Evolutionary conservation across 352 stramenopile species (phyloP), one percentile per base, ranked within the genome.

Genomic region (Pythium aphanidermatum): DNA sequence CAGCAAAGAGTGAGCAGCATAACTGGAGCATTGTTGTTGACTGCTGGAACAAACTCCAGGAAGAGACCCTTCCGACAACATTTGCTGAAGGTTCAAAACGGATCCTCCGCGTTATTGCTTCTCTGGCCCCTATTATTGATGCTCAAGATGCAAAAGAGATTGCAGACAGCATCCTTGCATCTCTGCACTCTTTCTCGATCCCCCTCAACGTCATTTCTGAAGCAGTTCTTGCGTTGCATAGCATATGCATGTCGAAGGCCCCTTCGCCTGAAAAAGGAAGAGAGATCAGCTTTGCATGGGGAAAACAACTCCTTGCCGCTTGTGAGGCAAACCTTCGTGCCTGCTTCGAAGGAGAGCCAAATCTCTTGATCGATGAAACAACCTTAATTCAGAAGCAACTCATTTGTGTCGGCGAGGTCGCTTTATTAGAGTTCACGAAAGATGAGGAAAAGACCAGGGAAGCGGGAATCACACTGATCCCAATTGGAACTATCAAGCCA

Each of bases 61-160:
- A 81, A 17, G 67, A 90, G 26, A 65, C 69, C 26, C 51, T 92
- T 14, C 74, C 77, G 0, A 46, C 68, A 1, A 69, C 65, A 16
- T 92, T 88, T 30, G 79, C 78, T 29, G 78, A 94, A 20, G 74
- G 80, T 5, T 82, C 78, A 8, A 89, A 90, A 46, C 77, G 78
- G 2, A 90, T 92, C 59, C 51, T 94, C 12, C 83, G 83, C 3
- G 83, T 94, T 11, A 79, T 94, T 31, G 75, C 79, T 4, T 74
- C 77, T 1, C 56, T 94, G 30, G 74, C 82, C 10, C 71, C 80
- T 0, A 59, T 89, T 5, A 85, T 93, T 31, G 65, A 87, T 47
- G 66, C 76, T 3, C 63, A 74, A 31, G 78, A 93, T 55, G 70
- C 81, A 8, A 89, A 86, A 30, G 70, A 65, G 12, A 87, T 90